Evolutionary conservation across 495 filamentous ascomycete species (phyloP).

Genomic region (Talaromyces proteolyticus): DNA sequence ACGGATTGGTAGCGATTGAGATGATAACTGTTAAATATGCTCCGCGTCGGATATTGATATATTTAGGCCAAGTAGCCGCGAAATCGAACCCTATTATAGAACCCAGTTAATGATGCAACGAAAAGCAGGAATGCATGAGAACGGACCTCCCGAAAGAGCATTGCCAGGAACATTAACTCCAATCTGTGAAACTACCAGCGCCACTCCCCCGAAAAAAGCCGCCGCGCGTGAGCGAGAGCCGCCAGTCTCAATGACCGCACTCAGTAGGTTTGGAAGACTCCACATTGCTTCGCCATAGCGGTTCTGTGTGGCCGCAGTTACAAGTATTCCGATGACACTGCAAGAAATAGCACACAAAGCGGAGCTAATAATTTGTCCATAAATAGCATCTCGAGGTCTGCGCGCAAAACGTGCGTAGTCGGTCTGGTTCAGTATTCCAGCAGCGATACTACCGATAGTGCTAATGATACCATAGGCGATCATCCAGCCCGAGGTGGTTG

Average conservation of each 20-base stretch:
- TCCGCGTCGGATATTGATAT: conserved; percentile 52
- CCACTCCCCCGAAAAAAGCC: conserved; percentile 46
- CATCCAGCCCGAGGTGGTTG: conserved; percentile 36
- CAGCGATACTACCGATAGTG: conserved; percentile 11
- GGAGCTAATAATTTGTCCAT: conserved; percentile 13
- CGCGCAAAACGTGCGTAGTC: conserved; percentile 19
- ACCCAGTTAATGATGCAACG: neutral
- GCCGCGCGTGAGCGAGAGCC: conserved; percentile 39
- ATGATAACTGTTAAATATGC: conserved; percentile 44
- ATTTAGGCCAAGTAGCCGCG: conserved; percentile 49
- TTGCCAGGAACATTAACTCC: conserved; percentile 56
- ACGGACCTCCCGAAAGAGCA: conserved; percentile 34
- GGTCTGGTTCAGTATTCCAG: conserved; percentile 9
- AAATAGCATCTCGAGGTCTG: conserved; percentile 14
- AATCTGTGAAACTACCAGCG: conserved; percentile 43
- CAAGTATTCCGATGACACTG: conserved; percentile 36
- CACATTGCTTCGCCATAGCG: conserved; percentile 45
- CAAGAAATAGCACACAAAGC: conserved; percentile 1
- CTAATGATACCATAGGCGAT: conserved; percentile 38
- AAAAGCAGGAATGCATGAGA: neutral
- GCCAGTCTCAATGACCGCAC: conserved; percentile 34
- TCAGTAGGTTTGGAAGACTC: conserved; percentile 42
- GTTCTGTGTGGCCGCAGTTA: conserved; percentile 39
- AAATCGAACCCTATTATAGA: conserved; percentile 43
- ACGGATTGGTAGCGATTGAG: conserved; percentile 43